Conservation (phyloP, 2,329 filamentous ascomycete genomes). For the Coniochaeta sp. region DNA sequence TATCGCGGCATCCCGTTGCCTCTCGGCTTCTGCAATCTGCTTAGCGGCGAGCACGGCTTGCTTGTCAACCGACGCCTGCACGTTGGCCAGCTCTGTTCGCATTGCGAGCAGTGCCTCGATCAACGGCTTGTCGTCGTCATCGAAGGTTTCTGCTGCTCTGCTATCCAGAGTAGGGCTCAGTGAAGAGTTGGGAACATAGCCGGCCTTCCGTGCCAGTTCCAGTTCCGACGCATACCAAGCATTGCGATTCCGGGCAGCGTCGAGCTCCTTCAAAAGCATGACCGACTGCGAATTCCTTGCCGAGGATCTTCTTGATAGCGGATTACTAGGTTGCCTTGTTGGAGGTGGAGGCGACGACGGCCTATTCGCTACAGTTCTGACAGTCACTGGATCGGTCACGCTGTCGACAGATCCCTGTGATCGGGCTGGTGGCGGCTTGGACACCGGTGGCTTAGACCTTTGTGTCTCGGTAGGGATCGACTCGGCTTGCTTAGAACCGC, state of each 20-base stretch:
- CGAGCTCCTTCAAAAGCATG: conserved; percentile 77
- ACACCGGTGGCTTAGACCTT: conserved; percentile 9
- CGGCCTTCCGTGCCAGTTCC: conserved; percentile 81
- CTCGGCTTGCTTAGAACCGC: conserved; percentile 29
- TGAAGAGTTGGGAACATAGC: conserved; percentile 68
- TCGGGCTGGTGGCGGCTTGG: conserved; percentile 38
- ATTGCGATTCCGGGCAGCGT: conserved; percentile 76
- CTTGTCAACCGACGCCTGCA: conserved; percentile 82
- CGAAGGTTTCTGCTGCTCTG: conserved; percentile 68
- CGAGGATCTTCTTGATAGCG: conserved; percentile 52
- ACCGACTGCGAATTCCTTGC: conserved; percentile 59
- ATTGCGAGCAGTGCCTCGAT: conserved; percentile 90
- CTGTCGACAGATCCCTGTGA: conserved; percentile 63
- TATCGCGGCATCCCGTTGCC: conserved; percentile 89
- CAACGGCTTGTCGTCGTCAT: conserved; percentile 84
- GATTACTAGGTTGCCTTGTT: conserved; percentile 47
- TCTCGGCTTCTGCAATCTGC: conserved; percentile 88
- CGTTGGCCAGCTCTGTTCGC: conserved; percentile 80
- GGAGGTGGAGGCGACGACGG: conserved; percentile 53
- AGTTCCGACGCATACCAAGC: conserved; percentile 97
- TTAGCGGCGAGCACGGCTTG: conserved; percentile 80
- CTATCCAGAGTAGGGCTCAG: conserved; percentile 69
- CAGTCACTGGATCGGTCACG: conserved; percentile 46
- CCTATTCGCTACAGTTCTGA: conserved; percentile 33
- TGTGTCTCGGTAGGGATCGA: conserved; percentile 15